phyloP scores from a whole-genome alignment of 1,284 basidiomycete genomes.

The Ganoderma boninense region DNA sequence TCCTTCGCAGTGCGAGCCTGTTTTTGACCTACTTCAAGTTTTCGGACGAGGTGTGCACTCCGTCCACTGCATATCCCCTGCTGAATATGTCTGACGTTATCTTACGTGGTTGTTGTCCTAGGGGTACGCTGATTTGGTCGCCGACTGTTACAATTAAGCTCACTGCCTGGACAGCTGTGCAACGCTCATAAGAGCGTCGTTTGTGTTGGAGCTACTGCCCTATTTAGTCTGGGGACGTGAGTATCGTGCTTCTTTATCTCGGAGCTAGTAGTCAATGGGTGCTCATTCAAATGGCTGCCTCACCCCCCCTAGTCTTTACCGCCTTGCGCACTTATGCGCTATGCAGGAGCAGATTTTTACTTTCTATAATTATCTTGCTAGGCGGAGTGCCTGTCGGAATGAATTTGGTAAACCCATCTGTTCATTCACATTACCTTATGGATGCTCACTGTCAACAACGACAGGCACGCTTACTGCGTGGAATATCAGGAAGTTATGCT shows the following conservation, averaged over 20 bases:
- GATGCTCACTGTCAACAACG: not conserved
- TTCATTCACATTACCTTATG: not conserved
- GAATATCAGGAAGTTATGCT: not conserved
- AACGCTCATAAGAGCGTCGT: not conserved
- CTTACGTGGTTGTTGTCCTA: too few relatives aligned
- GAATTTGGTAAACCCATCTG: not conserved
- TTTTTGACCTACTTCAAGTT: not conserved
- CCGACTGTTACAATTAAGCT: not conserved
- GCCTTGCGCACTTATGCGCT: not conserved
- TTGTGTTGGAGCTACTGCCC: not conserved
- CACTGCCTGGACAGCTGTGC: not conserved
- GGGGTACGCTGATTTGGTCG: too few relatives aligned
- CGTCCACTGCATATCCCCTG: not conserved
- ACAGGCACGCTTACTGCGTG: not conserved
- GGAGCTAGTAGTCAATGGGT: not conserved
- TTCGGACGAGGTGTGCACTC: not conserved
- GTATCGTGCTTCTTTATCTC: not conserved
- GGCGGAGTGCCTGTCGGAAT: not conserved
- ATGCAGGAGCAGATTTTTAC: not conserved
- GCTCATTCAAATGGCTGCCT: not conserved
- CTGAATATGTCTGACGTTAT: too few relatives aligned
- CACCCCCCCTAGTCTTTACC: not conserved
- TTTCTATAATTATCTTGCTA: not conserved
- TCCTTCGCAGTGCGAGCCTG: not conserved
- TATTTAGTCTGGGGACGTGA: not conserved